Base-by-base conservation (phyloP, 108 stramenopile genomes). In the Cyclotella cryptica region DNA sequence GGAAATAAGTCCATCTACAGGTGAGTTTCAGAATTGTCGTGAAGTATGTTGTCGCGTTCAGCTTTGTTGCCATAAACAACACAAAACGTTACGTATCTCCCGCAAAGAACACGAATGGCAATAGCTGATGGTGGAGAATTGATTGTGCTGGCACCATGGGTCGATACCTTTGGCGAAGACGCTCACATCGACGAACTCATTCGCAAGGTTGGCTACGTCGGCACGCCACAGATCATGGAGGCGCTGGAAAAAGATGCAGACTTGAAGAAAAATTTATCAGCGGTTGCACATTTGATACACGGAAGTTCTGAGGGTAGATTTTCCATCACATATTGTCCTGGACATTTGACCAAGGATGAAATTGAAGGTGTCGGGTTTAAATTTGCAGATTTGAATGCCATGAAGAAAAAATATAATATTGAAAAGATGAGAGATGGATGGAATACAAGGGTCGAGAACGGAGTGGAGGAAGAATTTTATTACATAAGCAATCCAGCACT, bases 1-100 rank as follows among this genome's bases (percentile, higher is more conserved):
- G 98, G 97, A 10, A 97, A 97, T 87, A 98, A 98, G 77, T 81
- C 94, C 18, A 96, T 98, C 55, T 98, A 98, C 67, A 75, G 98
- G 60, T 61, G n/a, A 61, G 60, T n/a, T 39, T 13, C n/a, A n/a
- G n/a, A n/a, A n/a, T n/a, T n/a, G n/a, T n/a, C n/a, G n/a, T n/a
- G 11, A 49, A 17, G 15, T 49, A n/a, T 49, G 15, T 49, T n/a
- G 47, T n/a, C n/a, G 15, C 30, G 29, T 61, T 3, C 35, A 61
- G 2, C 35, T 39, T 61, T 3, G 1, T n/a, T 1, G n/a, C n/a
- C 6, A 49, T 49, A 1, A 17, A n/a, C n/a, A 1, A n/a, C 9
- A 49, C 47, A n/a, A 17, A 49, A 49, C 47, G 3, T 49, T 9
- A n/a, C 15, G 3, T 49, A n/a, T 17, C 15, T 49, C 3, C n/a